Evolutionary conservation across 2,329 filamentous ascomycete species (phyloP), one percentile per base, ranked within the genome.

Genomic region (Sarocladiaceae sp.): DNA sequence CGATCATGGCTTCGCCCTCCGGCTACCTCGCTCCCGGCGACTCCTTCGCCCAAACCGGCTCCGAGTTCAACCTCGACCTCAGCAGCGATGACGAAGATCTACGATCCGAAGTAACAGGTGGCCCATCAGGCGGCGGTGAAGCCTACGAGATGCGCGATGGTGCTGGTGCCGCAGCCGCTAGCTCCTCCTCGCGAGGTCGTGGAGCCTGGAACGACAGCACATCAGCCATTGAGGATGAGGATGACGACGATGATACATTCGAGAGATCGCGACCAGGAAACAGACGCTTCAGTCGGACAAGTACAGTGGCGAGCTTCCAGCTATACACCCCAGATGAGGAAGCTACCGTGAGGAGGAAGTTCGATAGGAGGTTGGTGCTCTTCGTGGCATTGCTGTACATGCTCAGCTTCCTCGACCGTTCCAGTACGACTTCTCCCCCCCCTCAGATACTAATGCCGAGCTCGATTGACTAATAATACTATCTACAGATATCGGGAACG

Each of bases 341-440:
- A 64, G 71, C 66, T 20, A 73, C 75, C 3, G 84, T 95, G 8
- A 76, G 91, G 52, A 77, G 75, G 62, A 91, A 88, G 70, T 83
- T 96, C 59, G 91, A 96, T 66, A 76, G 82, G 52, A 82, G 79
- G 57, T 77, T 97, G 51, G 89, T 96, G 5, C 66, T 88, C 1
- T 95, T 96, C 64, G 78, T 96, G 57, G 87, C 89, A 11, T 66
- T 93, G 54, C 76, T 96, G 12, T 97, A 94, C 65, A 80, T 95
- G 75, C 74, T 96, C 56, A 87, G 85, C 56, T 96, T 96, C 64
- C 70, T 96, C 58, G 91, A 96, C 67, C 79, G 91, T 58, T 92
- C 88, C 17, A 96, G 89, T 91, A 73, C 56, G 77, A 72, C n/a
- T 4, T 22, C 25, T 40, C 37, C 15, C 26, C 11, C 5, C 29